A percentile compares a stretch with the other conserved stretches of the same genome.
These are phyloP conservation scores for Psilocybe cyanescens DNA, from an alignment of 768 basidiomycete species.

Conservation along the genomic window DNA sequence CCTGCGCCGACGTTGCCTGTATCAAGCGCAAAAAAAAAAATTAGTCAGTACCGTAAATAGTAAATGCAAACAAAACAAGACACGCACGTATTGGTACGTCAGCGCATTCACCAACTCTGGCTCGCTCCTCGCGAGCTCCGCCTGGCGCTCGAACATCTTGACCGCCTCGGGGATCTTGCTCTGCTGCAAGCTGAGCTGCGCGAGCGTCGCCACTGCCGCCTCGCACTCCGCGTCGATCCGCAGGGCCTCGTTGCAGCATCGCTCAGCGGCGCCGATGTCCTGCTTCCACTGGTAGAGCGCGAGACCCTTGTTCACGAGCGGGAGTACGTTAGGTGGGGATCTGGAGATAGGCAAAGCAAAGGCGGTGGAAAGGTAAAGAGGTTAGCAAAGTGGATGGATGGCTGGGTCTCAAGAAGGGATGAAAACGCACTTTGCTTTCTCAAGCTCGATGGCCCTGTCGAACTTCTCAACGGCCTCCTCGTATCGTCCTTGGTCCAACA, in stretches of 20 bases:
- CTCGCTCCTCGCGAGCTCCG: constrained; percentile 87
- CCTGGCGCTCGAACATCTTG: constrained; percentile 83
- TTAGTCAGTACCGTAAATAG: neutral
- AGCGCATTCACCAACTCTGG: constrained; percentile 80
- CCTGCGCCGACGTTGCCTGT: constrained; percentile 82
- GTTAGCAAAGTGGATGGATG: neutral
- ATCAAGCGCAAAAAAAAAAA: constrained; percentile 7
- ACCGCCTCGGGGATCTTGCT: constrained; percentile 86
- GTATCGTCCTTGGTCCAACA: constrained; percentile 90
- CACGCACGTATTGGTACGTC: constrained; percentile 77
- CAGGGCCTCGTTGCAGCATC: constrained; percentile 87
- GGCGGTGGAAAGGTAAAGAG: neutral
- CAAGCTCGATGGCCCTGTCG: constrained; percentile 88
- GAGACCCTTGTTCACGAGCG: constrained; percentile 97
- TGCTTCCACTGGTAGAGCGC: constrained; percentile 96
- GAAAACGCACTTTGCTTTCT: constrained; percentile 65
- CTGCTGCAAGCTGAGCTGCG: constrained; percentile 91
- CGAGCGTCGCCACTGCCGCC: constrained; percentile 93
- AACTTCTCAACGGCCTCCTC: constrained; percentile 91
- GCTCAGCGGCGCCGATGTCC: constrained; percentile 81
- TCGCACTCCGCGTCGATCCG: constrained; percentile 92
- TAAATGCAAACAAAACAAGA: constrained; percentile 1
- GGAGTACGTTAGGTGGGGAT: constrained; percentile 78
- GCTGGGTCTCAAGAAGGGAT: neutral
- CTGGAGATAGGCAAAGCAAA: constrained; percentile 14